Evolutionary conservation across 352 stramenopile species (phyloP).

Genomic region (Aphanomyces astaci): DNA sequence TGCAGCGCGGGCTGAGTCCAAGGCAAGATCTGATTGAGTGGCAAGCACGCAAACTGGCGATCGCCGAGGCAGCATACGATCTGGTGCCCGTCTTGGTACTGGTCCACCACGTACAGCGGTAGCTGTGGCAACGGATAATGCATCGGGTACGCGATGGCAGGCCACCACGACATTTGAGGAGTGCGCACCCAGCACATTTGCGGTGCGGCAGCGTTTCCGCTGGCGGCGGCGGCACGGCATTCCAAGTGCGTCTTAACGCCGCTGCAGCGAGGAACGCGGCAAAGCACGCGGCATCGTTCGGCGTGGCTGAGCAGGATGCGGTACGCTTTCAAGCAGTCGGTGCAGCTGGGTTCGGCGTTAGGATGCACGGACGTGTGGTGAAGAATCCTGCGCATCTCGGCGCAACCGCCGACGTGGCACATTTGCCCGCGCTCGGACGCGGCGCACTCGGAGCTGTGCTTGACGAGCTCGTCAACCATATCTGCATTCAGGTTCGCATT

Average conservation of each 20-base stretch:
- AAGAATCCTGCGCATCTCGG: slow-evolving; percentile 16
- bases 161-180: slow-evolving; percentile 22
- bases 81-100: slow-evolving; percentile 20
- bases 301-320: slow-evolving; percentile 21
- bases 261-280: slow-evolving; percentile 13
- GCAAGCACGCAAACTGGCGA: slow-evolving; percentile 22
- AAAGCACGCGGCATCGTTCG: slow-evolving; percentile 10
- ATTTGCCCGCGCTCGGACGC: slow-evolving; percentile 4
- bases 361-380: slow-evolving; percentile 18
- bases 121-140: slow-evolving; percentile 19
- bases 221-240: neutral
- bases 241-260: slow-evolving; percentile 19
- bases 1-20: slow-evolving; percentile 13
- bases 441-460: neutral
- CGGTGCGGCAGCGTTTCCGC: neutral
- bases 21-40: slow-evolving; percentile 8
- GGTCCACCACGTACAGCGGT: slow-evolving; percentile 20
- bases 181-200: slow-evolving; percentile 23
- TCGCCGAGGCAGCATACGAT: slow-evolving; percentile 20
- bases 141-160: slow-evolving; percentile 18
- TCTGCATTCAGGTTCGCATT: slow-evolving; percentile 9
- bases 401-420: slow-evolving; percentile 15
- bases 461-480: slow-evolving; percentile 19
- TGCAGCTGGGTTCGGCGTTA: slow-evolving; percentile 21
- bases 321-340: slow-evolving; percentile 23